These are phyloP conservation scores for Rubia occidens DNA, from an alignment of 305 asterid species.

Conservation along the genomic window DNA sequence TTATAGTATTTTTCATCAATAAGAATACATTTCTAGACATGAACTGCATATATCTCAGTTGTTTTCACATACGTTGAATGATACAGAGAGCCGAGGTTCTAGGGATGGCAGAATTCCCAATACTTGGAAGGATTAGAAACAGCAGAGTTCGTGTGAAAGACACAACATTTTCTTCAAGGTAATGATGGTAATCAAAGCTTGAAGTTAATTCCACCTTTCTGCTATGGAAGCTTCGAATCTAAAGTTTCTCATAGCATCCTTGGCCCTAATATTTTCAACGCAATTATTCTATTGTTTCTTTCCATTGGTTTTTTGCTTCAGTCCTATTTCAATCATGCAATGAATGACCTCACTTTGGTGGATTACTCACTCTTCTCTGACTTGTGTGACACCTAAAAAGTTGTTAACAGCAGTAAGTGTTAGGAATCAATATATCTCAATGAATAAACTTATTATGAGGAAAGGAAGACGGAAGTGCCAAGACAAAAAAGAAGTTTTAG, in stretches of 20 bases:
- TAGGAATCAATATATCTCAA: neutral
- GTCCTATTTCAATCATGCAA: conserved; percentile 1
- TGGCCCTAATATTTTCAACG: neutral
- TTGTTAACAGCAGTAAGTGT: neutral
- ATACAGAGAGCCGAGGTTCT: conserved; percentile 81
- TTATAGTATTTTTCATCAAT: neutral
- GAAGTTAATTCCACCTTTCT: neutral
- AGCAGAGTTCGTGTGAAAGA: conserved; percentile 87
- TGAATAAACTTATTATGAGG: conserved; percentile 4
- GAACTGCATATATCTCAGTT: neutral
- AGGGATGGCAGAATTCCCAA: conserved; percentile 76
- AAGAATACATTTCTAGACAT: neutral
- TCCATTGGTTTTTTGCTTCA: neutral
- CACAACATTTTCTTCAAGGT: conserved; percentile 92
- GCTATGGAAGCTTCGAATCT: neutral
- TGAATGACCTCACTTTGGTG: neutral
- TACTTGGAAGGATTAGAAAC: conserved; percentile 84
- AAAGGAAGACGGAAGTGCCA: neutral
- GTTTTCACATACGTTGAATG: conserved; percentile 14
- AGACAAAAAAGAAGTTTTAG: neutral
- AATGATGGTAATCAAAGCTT: conserved; percentile 37
- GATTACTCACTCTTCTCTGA: neutral
- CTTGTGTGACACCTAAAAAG: neutral
- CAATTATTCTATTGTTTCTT: neutral
- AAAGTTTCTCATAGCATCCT: neutral